A percentile compares a stretch with the other conserved stretches of the same genome.
These are phyloP conservation scores for Trichosporon coremiiforme DNA, from an alignment of 1,284 basidiomycete genomes.

Conservation along the genomic window DNA sequence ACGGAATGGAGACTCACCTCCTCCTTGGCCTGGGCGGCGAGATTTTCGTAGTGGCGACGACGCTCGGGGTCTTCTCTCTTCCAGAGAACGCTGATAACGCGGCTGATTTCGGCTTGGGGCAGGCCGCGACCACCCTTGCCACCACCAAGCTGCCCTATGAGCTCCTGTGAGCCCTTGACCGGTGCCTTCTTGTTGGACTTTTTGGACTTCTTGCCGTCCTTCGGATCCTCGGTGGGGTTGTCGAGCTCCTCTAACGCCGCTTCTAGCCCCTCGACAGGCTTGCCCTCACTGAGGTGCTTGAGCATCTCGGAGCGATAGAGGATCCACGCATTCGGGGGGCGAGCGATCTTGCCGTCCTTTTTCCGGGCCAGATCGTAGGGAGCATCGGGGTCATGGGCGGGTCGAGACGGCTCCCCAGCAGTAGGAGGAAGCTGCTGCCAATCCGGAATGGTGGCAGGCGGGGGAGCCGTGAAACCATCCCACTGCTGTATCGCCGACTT, in stretches of 20 bases:
- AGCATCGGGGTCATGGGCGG: not conserved
- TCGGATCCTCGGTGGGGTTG: not conserved
- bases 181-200: conserved; percentile 38
- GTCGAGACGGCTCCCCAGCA: not conserved
- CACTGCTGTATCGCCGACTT: not conserved
- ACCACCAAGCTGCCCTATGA: conserved; percentile 32
- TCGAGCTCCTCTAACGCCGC: conserved; percentile 26
- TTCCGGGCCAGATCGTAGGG: conserved; percentile 10
- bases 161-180: conserved; percentile 35
- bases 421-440: conserved; percentile 5
- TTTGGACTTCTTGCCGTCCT: conserved; percentile 30
- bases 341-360: conserved; percentile 36
- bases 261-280: not conserved
- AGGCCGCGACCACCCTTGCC: conserved; percentile 55
- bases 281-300: conserved; percentile 23
- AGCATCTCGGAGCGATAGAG: conserved; percentile 77
- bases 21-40: conserved; percentile 68
- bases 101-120: conserved; percentile 74
- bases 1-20: conserved; percentile 56
- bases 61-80: conserved; percentile 62
- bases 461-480: not conserved
- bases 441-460: not conserved
- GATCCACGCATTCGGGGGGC: conserved; percentile 90
- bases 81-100: conserved; percentile 72
- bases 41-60: conserved; percentile 67